Evolutionary conservation across 2,329 filamentous ascomycete genomes (phyloP), one percentile per base, ranked within the genome.

Genomic region (Beauveria sp.): DNA sequence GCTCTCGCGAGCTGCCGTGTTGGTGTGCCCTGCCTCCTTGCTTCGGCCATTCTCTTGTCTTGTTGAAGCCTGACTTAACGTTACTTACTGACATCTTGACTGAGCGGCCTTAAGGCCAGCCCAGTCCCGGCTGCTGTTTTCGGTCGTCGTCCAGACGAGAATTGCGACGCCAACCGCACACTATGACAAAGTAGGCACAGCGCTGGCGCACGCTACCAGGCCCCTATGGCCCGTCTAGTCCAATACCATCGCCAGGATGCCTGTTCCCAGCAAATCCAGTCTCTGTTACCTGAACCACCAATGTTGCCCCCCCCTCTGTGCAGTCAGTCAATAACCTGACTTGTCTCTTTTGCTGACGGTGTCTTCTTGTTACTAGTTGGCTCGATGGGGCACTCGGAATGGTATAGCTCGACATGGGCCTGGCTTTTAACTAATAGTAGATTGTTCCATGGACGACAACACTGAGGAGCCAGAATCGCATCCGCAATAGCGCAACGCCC

Each of bases 151-250:
- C 45, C 46, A 50, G 55, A 42, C 55, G 55, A 26, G 46, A 40
- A 42, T 28, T 57, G 55, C 45, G 55, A 58, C 54, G 28, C 54
- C 42, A 46, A 38, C n/a, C n/a, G 12, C 34, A 57, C 55, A 57
- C 55, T 58, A 58, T 28, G 46, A 58, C 55, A 8, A 58, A 58
- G 55, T 50, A 58, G 55, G 55, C 22, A 50, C 45, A 58, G 55
- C 55, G 55, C 22, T 38, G 55, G 45, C 45, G 26, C 55, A 49
- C 20, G 45, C 55, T 58, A 58, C 45, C 45, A 30, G 52, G 52
- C 28, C 38, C 52, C 52, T 55, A 22, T 40, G 46, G 24, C 24
- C 42, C 7, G 42, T 28, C 53, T 46, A 46, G 42, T 56, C 53
- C 53, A 56, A 56, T 46, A 16, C 53, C 53, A 56, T 56, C n/a